Evolutionary conservation across 2,329 filamentous ascomycete genomes (phyloP), one percentile per base, ranked within the genome.

Genomic region (Didymella sp.): DNA sequence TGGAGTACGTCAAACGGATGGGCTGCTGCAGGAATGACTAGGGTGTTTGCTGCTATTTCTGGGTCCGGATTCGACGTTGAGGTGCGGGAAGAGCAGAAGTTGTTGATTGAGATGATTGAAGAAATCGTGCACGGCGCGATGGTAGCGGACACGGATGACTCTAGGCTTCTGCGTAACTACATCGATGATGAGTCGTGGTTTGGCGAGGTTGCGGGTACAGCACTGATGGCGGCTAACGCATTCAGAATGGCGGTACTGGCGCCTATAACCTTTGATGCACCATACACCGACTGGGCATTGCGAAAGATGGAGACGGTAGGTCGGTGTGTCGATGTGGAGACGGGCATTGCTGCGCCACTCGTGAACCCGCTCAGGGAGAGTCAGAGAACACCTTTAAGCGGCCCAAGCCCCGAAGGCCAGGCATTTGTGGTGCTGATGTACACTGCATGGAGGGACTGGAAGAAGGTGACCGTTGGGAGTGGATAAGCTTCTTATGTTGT

Each of bases 171-270:
- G 41, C 70, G 77, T 21, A 83, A 83, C 59, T 82, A 82, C 56
- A 70, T 83, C 22, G 75, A 79, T 46, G 75, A 81, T 38, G 65
- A 67, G 13, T 69, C 52, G 7, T 81, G 78, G 77, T 81, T 78
- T 63, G 79, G 77, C 2, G 81, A 84, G 64, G 77, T 79, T 5
- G 77, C 80, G 11, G 81, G 81, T 12, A 84, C 80, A 4, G 72
- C 79, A 4, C 61, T 83, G 21, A 61, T 83, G 19, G 71, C 79
- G 21, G 76, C 80, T 17, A 76, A 76, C 1, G 74, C 73, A 12
- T 82, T 82, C 61, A 76, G 81, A 4, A 75, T 82, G 71, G 77
- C 77, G n/a, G 66, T 75, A 2, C 56, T 81, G 17, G 70, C 72
- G n/a, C 75, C 79, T 2, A 58, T 55, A 3, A 60, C 82, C 33